Percentiles rank a stretch among this genome's conserved stretches.
Evolutionary conservation across 176 grass and related monocot genomes (phyloP).

Genomic region (Carex cristatella): DNA sequence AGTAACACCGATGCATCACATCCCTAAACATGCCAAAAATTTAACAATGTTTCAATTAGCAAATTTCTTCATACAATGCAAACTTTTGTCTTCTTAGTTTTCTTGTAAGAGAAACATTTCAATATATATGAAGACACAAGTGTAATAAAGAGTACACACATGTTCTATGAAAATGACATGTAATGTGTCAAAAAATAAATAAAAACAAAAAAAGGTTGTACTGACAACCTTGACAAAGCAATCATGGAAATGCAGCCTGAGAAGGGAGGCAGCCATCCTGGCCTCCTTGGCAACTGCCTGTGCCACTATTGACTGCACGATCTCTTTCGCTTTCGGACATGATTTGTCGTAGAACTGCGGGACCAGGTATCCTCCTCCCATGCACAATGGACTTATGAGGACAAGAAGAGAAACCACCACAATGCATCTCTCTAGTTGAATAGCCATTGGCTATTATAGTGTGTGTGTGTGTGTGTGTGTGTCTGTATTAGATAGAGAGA

Average conservation of each 20-base stretch:
- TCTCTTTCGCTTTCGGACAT: slow-evolving; percentile 63
- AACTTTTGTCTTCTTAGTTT: too few relatives aligned
- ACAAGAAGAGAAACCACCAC: slow-evolving; percentile 38
- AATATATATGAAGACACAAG: too few relatives aligned
- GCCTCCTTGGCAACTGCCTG: slow-evolving; percentile 67
- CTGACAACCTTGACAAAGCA: slow-evolving; percentile 34
- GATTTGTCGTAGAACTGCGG: slow-evolving; percentile 74
- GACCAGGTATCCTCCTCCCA: slow-evolving; percentile 43
- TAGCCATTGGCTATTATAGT: slow-evolving; percentile 35
- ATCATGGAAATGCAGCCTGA: slow-evolving; percentile 47
- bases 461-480: not conserved
- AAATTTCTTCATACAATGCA: not conserved
- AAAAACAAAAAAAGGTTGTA: not conserved
- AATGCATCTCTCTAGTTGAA: slow-evolving; percentile 29
- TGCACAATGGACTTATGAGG: slow-evolving; percentile 34
- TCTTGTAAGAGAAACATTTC: not conserved
- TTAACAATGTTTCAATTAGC: not conserved
- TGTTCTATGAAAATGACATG: not conserved
- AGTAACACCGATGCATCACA: slow-evolving; percentile 78
- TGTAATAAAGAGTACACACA: not conserved
- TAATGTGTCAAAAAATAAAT: not conserved
- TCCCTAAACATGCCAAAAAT: slow-evolving; percentile 32
- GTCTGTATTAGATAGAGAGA: not conserved
- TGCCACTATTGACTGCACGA: slow-evolving; percentile 62
- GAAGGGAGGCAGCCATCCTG: slow-evolving; percentile 78